Evolutionary conservation across 805 yeast species (phyloP), one percentile per base, ranked within the genome.

Genomic region (Diddensiella caesifluorescens): DNA sequence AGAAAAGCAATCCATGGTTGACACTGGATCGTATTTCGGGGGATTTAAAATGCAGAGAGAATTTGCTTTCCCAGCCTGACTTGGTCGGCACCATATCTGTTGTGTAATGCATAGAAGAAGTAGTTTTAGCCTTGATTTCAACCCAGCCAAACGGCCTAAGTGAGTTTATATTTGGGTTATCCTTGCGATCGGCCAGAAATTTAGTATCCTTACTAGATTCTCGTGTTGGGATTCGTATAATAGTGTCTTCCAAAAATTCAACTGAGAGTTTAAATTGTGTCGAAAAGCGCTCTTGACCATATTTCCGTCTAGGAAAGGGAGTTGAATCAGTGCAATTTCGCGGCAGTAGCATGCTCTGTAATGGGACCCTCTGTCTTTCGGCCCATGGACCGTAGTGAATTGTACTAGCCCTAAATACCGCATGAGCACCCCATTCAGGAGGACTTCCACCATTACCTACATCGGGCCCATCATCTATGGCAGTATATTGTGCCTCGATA

Each of bases 341-440:
- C 0, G 98, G 98, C 42, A 82, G 76, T 19, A 92, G 64, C 62
- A 80, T 64, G 12, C 68, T 62, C 43, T 81, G 88, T 6, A 89
- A 54, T 1, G 79, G 73, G 2, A 69, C 69, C 13, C 95, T 60
- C 59, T 92, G 95, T 27, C 90, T 76, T 45, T 92, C 95, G 0
- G 96, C 84, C 96, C 97, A 90, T 0, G 98, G 95, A 0, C 98
- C 98, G 56, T 86, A 89, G 51, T 81, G 81, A 1, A 87, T 63
- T 0, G 84, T 79, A 0, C 87, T 78, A 41, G 74, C 72, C 1
- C 73, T 68, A 2, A 86, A 49, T 10, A 68, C 68, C 5, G 89
- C 39, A 39, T 81, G 81, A 5, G 81, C 51, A 0, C 89, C 89
- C 56, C 70, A 68, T 35, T 65, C 67, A 1, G 88, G 88, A 6